Evolutionary conservation across 345 rosid genomes (phyloP), one percentile per base, ranked within the genome.

Genomic region (Physaria fendleri): DNA sequence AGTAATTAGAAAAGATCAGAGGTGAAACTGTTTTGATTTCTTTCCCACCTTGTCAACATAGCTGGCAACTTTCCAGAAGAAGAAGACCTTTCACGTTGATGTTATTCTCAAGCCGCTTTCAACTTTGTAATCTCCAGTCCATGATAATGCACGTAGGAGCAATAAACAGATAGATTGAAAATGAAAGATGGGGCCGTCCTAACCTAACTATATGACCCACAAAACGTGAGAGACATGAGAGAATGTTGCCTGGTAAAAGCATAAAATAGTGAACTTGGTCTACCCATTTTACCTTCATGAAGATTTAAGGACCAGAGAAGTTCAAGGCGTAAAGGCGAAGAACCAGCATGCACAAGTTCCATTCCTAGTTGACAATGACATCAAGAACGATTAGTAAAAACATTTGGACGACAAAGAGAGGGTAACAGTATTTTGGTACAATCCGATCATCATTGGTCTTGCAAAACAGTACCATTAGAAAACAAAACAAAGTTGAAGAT

Each of bases 51-150:
- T 53, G 56, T 51, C 50, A 59, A 53, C 64, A 70, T 56, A 70
- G 74, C 69, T 70, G 74, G 69, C 65, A 70, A 41, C 64, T 62
- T 47, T 55, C 69, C 52, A 55, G 64, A 56, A 62, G 74, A 56
- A 54, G 64, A 62, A 63, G 64, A 48, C 48, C 69, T 48, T n/a
- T 70, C 42, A 56, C 59, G 59, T 70, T 62, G 59, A 47, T 48
- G 69, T 62, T 41, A 70, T 70, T 63, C 65, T 70, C 34, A 70
- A 53, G 69, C 63, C 69, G 24, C 59, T 70, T 62, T 70, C 74
- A 23, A 56, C 59, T 39, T 62, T 62, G 66, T 43, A 53, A 61
- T 45, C 68, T 45, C 55, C 33, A 53, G 4, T 56, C 52, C 33
- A 62, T 54, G 21, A 48, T 61, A 61, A 56, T 70, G 46, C 74